A percentile compares a stretch with the other conserved stretches of the same genome.
phyloP scores from a whole-genome alignment of 2,329 filamentous ascomycete genomes.

The Fusarium nematophilum region DNA sequence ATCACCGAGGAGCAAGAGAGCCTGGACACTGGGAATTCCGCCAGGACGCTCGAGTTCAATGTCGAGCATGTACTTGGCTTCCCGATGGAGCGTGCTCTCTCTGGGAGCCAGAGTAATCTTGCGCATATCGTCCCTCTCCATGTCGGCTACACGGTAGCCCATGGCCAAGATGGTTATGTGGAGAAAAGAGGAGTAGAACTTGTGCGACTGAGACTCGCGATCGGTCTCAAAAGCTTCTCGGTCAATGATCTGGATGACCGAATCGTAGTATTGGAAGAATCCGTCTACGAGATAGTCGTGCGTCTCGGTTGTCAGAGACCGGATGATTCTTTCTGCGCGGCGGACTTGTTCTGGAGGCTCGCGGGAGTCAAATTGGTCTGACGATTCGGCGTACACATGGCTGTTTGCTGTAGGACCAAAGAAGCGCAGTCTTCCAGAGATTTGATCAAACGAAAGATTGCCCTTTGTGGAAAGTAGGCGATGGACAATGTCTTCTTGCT shows the following conservation, averaged over 20 bases:
- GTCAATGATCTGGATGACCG: constrained; percentile 61
- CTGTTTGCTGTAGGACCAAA: constrained; percentile 66
- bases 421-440: constrained; percentile 62
- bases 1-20: constrained; percentile 62
- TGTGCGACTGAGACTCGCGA: constrained; percentile 56
- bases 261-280: constrained; percentile 65
- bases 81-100: constrained; percentile 64
- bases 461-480: constrained; percentile 61
- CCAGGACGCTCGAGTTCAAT: constrained; percentile 63
- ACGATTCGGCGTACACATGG: constrained; percentile 59
- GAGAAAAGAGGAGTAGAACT: constrained; percentile 64
- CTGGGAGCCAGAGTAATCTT: constrained; percentile 57
- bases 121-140: constrained; percentile 59
- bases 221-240: constrained; percentile 61
- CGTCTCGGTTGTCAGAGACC: constrained; percentile 57
- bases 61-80: constrained; percentile 66
- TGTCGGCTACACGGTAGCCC: constrained; percentile 63
- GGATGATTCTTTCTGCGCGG: constrained; percentile 60
- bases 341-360: constrained; percentile 59
- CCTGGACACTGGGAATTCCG: constrained; percentile 64
- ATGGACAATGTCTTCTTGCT: constrained; percentile 60
- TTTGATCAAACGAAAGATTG: constrained; percentile 63
- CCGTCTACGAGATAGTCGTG: constrained; percentile 64
- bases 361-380: constrained; percentile 48
- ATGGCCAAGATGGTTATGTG: constrained; percentile 64